Evolutionary conservation across 192 early-diverging fungal species (phyloP).

Genomic region (Entomortierella lignicola): DNA sequence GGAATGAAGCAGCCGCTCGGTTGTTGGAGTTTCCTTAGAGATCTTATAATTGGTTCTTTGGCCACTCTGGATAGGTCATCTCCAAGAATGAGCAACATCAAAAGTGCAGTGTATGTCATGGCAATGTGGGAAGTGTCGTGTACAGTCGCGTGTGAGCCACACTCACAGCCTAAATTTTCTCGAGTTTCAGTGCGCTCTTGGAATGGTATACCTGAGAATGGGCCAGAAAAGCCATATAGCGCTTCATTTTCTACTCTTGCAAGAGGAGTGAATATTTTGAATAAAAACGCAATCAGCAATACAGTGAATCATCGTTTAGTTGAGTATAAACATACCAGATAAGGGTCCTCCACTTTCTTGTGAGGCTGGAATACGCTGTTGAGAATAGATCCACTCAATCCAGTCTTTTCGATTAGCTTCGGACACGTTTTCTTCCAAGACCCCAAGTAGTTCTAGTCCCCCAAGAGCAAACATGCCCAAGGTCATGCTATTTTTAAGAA

Average conservation of each 20-base stretch:
- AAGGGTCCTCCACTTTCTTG: too few relatives aligned
- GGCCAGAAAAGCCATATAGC: slow-evolving; percentile 78
- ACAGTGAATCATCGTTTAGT: too few relatives aligned
- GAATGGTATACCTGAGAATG: slow-evolving; percentile 71
- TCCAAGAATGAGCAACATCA: slow-evolving; percentile 81
- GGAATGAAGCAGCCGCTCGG: slow-evolving; percentile 76
- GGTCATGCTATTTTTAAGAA: slow-evolving; percentile 95
- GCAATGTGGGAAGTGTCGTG: slow-evolving; percentile 75
- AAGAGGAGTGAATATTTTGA: slow-evolving; percentile 1
- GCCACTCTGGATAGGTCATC: slow-evolving; percentile 92
- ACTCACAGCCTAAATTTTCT: slow-evolving; percentile 30
- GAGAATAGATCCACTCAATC: slow-evolving; percentile 98
- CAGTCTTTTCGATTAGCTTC: slow-evolving; percentile 69
- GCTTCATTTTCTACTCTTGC: slow-evolving; percentile 19
- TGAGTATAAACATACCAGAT: not conserved
- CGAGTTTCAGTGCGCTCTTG: not conserved
- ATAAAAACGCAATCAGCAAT: too few relatives aligned
- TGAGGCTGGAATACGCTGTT: slow-evolving; percentile 76
- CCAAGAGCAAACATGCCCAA: slow-evolving; percentile 85
- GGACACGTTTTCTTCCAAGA: slow-evolving; percentile 65
- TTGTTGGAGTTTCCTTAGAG: slow-evolving; percentile 76
- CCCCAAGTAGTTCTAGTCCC: slow-evolving; percentile 83
- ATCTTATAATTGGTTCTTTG: slow-evolving; percentile 67
- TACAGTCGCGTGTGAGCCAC: slow-evolving; percentile 6
- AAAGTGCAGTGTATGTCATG: slow-evolving; percentile 92